Evolutionary conservation across 768 basidiomycete species (phyloP).

Genomic region (Chiua virens): DNA sequence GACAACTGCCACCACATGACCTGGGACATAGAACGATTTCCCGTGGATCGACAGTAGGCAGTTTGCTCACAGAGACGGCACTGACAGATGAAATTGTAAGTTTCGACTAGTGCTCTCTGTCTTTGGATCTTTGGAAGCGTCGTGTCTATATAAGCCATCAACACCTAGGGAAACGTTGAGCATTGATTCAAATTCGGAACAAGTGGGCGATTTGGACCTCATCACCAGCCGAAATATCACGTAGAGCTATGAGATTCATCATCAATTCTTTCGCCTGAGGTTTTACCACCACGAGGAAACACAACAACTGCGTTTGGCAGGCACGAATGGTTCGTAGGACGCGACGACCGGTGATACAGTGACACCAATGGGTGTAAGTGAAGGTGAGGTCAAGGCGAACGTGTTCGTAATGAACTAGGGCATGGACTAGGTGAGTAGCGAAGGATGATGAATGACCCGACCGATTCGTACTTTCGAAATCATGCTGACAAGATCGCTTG

Average conservation of each 20-base stretch:
- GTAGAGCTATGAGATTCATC: constrained; percentile 74
- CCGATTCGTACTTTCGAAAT: constrained; percentile 61
- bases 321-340: constrained; percentile 86
- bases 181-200: background rate
- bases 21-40: constrained; percentile 70
- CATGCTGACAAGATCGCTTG: constrained; percentile 64
- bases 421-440: background rate
- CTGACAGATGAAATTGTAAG: constrained; percentile 76
- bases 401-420: constrained; percentile 87
- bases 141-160: constrained; percentile 84
- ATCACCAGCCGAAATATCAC: constrained; percentile 59
- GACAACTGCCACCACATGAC: constrained; percentile 63
- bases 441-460: background rate
- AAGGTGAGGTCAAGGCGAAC: constrained; percentile 78
- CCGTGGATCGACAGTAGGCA: constrained; percentile 52
- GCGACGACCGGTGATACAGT: constrained; percentile 81
- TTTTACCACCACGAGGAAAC: constrained; percentile 62
- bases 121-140: constrained; percentile 62
- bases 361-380: constrained; percentile 79
- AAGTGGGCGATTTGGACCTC: constrained; percentile 50
- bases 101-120: constrained; percentile 57
- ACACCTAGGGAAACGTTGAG: constrained; percentile 46
- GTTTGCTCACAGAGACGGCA: constrained; percentile 56
- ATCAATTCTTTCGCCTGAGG: constrained; percentile 48
- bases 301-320: constrained; percentile 89